A percentile compares a stretch with the other conserved stretches of the same genome.
These are phyloP conservation scores for Cordyceps cateniannulata DNA, from an alignment of 2,329 filamentous ascomycete genomes.

Conservation along the genomic window DNA sequence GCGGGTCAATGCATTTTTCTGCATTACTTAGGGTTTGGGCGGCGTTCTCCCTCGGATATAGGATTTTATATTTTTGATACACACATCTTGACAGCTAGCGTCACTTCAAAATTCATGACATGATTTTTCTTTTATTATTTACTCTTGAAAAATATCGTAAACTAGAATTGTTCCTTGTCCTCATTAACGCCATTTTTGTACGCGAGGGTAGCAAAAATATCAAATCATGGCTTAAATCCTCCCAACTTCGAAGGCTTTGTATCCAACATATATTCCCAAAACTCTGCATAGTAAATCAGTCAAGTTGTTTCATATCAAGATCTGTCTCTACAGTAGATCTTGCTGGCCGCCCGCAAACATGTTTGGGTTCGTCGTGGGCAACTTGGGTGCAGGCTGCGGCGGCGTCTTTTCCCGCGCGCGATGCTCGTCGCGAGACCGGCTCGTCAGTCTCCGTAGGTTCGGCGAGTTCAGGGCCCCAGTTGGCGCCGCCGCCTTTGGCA, in stretches of 20 bases:
- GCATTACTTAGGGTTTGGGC: neutral
- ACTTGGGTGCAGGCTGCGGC: slow-evolving; percentile 35
- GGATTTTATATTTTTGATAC: neutral
- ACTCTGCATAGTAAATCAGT: neutral
- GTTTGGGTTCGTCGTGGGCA: slow-evolving; percentile 24
- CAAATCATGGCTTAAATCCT: neutral
- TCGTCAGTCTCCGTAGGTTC: slow-evolving; percentile 24
- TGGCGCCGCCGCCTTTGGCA: neutral
- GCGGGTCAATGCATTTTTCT: neutral
- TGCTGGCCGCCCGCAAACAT: slow-evolving; percentile 29
- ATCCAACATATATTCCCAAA: neutral
- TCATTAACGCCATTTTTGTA: neutral
- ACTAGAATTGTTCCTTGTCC: neutral
- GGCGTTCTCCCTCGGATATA: neutral
- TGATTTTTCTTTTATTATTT: neutral
- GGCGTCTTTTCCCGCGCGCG: slow-evolving; percentile 27
- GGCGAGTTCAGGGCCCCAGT: neutral
- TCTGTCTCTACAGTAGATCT: slow-evolving; percentile 25
- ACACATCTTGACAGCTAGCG: neutral
- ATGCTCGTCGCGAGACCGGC: slow-evolving; percentile 28
- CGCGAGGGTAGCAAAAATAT: neutral
- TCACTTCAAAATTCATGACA: neutral
- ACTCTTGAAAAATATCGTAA: neutral
- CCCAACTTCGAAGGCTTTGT: neutral
- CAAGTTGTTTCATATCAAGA: neutral